Evolutionary conservation across 306 rosid genomes (phyloP), one percentile per base, ranked within the genome.

Genomic region (Macrotyloma uniflorum): DNA sequence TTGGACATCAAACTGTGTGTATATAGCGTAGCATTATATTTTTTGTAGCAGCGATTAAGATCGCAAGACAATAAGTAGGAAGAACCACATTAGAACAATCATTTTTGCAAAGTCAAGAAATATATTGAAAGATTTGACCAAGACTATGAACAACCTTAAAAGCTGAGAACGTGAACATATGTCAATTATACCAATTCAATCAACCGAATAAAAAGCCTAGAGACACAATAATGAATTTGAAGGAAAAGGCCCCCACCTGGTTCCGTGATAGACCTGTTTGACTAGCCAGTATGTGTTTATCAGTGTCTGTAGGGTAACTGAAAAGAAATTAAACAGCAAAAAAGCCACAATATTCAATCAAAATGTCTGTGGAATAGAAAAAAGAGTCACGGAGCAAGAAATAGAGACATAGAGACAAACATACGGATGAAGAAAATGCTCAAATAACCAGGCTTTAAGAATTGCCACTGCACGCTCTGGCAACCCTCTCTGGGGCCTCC

Each of bases 381-480:
- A 20, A 23, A 67, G 66, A 38, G 62, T 16, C 20, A 65, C 69
- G 40, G 18, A 53, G 65, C 18, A 2, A 35, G 18, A 68, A 58
- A 74, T 50, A 70, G 4, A 78, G 14, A 70, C 11, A 67, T 20
- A 36, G 70, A 22, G 40, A 59, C 23, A 62, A 72, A 72, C 96
- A 19, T 88, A 95, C 99, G 99, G 99, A 80, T 95, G 99, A 86
- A 95, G 99, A 84, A 95, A 95, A 84, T 95, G 98, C 76, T 93
- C 99, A 58, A 95, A 95, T 30, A 95, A 87, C 99, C 99, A 95
- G 67, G 99, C 94, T 81, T 88, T 81, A 24, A 95, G 98, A 77
- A 95, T 87, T 45, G 97, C 89, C 53, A 95, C 98, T 0, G 98
- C 83, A 50, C 93, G 91, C 63, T 95, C 99, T 0, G 99, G 99